phyloP scores from a whole-genome alignment of 2,329 filamentous ascomycete genomes.

The Aspergillus melleus region DNA sequence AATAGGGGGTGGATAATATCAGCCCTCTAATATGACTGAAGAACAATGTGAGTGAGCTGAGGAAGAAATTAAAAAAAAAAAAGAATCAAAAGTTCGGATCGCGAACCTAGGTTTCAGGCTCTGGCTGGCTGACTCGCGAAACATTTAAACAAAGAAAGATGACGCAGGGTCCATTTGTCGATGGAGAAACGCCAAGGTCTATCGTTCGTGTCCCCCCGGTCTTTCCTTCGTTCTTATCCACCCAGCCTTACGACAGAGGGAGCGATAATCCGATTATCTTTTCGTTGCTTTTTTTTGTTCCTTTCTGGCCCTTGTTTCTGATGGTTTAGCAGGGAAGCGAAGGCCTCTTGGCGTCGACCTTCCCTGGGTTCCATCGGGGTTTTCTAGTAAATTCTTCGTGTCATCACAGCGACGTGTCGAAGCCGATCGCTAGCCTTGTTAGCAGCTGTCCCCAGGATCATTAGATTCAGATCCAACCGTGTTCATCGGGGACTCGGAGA shows the following conservation, averaged over 20 bases:
- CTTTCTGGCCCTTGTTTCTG: neutral
- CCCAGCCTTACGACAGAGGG: neutral
- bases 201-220: neutral
- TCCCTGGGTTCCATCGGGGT: neutral
- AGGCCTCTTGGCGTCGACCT: neutral
- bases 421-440: constrained; percentile 1
- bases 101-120: neutral
- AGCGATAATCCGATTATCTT: neutral
- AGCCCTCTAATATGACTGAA: neutral
- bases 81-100: neutral
- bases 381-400: neutral
- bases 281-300: neutral
- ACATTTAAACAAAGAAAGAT: neutral
- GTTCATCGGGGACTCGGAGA: neutral
- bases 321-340: neutral
- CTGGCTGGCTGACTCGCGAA: neutral
- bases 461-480: constrained; percentile 12
- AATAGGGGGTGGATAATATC: neutral
- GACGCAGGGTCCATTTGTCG: constrained; percentile 1
- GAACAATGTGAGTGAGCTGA: neutral
- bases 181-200: constrained; percentile 1
- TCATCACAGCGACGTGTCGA: neutral
- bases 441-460: constrained; percentile 6
- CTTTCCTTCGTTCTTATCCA: neutral
- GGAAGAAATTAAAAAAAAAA: neutral